A percentile compares a stretch with the other conserved stretches of the same genome.
phyloP scores from a whole-genome alignment of 2,329 filamentous ascomycete genomes.

The Catunica adiposa region DNA sequence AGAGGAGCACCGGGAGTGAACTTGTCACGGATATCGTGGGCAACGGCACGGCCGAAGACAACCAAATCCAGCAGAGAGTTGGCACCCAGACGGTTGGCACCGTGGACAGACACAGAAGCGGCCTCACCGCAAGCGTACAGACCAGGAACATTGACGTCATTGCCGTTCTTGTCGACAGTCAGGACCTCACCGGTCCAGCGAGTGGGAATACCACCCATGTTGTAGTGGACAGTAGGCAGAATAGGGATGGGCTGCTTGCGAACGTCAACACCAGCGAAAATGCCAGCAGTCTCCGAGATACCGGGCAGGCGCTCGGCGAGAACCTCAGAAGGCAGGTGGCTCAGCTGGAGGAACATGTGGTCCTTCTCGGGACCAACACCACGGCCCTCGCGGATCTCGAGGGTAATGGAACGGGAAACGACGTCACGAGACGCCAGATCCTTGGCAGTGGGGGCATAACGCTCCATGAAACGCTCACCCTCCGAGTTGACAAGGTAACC shows the following conservation, averaged over 20 bases:
- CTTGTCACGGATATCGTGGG: slow-evolving; percentile 91
- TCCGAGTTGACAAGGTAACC: slow-evolving; percentile 94
- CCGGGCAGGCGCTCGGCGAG: slow-evolving; percentile 92
- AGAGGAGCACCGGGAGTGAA: slow-evolving; percentile 69
- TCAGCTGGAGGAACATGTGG: slow-evolving; percentile 95
- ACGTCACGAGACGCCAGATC: slow-evolving; percentile 94
- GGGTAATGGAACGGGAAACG: slow-evolving; percentile 92
- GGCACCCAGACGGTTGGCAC: slow-evolving; percentile 91
- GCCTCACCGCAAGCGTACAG: slow-evolving; percentile 95
- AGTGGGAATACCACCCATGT: slow-evolving; percentile 98
- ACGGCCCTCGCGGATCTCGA: slow-evolving; percentile 94
- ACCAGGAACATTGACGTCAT: slow-evolving; percentile 86
- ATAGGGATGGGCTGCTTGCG: slow-evolving; percentile 94
- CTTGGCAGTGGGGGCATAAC: slow-evolving; percentile 94
- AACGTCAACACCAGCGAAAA: slow-evolving; percentile 94
- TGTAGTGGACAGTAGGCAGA: slow-evolving; percentile 94
- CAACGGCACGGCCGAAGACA: slow-evolving; percentile 93
- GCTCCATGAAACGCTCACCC: slow-evolving; percentile 98
- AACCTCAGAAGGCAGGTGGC: slow-evolving; percentile 80
- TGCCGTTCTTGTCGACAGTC: slow-evolving; percentile 67
- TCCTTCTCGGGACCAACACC: slow-evolving; percentile 96
- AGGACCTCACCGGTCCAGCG: slow-evolving; percentile 94
- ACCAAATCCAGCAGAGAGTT: slow-evolving; percentile 96
- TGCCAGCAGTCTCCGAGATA: slow-evolving; percentile 96
- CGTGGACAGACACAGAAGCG: slow-evolving; percentile 93